Evolutionary conservation across 2,329 filamentous ascomycete species (phyloP), one percentile per base, ranked within the genome.

Genomic region (Leptosphaerulina australis): DNA sequence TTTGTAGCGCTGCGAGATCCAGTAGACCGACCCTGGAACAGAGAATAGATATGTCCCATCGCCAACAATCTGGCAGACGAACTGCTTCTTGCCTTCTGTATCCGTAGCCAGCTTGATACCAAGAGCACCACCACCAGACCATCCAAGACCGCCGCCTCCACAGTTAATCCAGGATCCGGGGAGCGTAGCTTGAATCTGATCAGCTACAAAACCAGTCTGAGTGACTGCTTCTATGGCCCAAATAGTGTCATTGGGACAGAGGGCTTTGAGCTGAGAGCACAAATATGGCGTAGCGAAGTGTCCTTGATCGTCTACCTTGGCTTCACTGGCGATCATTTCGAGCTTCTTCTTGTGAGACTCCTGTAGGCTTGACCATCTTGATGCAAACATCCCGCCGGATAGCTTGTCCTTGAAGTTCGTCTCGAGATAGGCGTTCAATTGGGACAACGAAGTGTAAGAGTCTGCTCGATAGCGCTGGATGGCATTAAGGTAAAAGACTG

Each of bases 141-240:
- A 93, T 2, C 89, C 89, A 0, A 93, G 83, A 2, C 90, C 90
- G 11, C 88, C 89, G 0, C 87, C 89, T 1, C 89, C 89, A 66
- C 88, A 92, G 69, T 91, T 92, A 63, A 93, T 84, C 87, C 87
- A 91, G 0, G 83, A 85, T 0, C 88, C 88, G 0, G 89, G 88
- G 0, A 84, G 65, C 0, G 80, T 85, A 2, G 84, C 81, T 61
- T 85, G 84, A 6, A 94, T 74, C 57, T 91, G 88, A 58, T 94
- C 88, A 20, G 83, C 80, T 0, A 91, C 84, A 21, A 85, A 81
- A 0, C 71, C 71, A 0, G 86, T 85, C 50, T 88, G 84, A 0
- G 90, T 94, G 0, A 94, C 90, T 0, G 90, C 85, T 72, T 94
- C 90, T 33, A 94, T 77, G 2, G 85, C 86, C 76, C 83, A 93